Evolutionary conservation across 805 yeast genomes (phyloP), one percentile per base, ranked within the genome.

Genomic region (Wickerhamomyces kurtzmanii): DNA sequence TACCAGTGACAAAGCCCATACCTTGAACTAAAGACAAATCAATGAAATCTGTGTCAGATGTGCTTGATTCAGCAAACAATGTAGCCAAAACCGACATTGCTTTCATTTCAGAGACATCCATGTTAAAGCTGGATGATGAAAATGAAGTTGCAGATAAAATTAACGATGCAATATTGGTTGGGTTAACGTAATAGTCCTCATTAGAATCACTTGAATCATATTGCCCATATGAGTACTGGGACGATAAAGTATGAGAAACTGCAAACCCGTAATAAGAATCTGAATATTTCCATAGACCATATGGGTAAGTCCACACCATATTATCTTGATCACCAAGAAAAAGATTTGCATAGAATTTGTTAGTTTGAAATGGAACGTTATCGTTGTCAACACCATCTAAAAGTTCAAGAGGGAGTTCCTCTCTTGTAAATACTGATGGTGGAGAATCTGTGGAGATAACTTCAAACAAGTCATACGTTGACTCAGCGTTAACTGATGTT

Each of bases 341-440:
- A 43, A 80, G 45, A 48, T 83, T 82, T 20, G 72, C 68, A 53
- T 69, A 80, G 51, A 82, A 83, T 53, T 80, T 82, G 59, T 83
- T 82, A 15, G 94, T 84, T 43, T 75, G 74, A 34, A 68, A 62
- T 2, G 76, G 59, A 8, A 37, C 40, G 19, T 52, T 66, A 28
- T 52, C 45, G 33, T 62, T 59, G 22, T 56, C 51, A 20, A 68
- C 74, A 20, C 71, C 71, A 4, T 38, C 39, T 12, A 78, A 73
- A 22, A 73, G 45, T 0, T 43, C 38, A 31, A 71, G 47, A 9
- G 67, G 67, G 27, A 69, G 58, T 4, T 49, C 58, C 22, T 59
- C 59, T 29, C 67, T 57, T 4, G 59, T 36, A 52, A 74, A 74
- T 27, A 67, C 58, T 1, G 57, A 31, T 6, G 61, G 59, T 5